phyloP scores from a whole-genome alignment of 2,329 filamentous ascomycete species.

The Delphinella strobiligena region DNA sequence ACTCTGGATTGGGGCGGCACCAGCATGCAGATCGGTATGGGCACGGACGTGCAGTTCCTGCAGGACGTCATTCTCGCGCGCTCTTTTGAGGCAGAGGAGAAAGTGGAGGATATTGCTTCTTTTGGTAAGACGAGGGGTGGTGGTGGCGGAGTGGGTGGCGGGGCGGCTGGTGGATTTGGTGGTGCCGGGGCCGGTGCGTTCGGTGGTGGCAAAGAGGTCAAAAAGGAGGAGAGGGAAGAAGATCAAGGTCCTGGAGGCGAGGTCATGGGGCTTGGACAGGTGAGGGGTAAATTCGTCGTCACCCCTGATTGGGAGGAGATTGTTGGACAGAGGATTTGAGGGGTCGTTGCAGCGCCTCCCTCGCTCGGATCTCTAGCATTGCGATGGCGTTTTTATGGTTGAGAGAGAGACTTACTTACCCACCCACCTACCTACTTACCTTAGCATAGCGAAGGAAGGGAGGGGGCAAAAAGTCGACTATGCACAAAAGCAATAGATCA shows the following conservation, averaged over 20 bases:
- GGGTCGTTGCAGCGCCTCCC: neutral
- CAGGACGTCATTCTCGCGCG: slow-evolving; percentile 44
- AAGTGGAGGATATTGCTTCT: slow-evolving; percentile 11
- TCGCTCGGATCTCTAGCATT: too few species aligned
- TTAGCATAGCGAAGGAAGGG: too few species aligned
- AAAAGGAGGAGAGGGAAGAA: slow-evolving; percentile 12
- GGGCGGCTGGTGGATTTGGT: slow-evolving; percentile 21
- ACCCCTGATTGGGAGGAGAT: slow-evolving; percentile 49
- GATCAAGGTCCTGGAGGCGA: slow-evolving; percentile 24
- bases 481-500: too few species aligned
- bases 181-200: slow-evolving; percentile 9
- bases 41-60: slow-evolving; percentile 43
- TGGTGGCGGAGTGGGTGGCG: slow-evolving; percentile 18
- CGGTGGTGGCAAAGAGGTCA: too few species aligned
- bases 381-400: too few species aligned
- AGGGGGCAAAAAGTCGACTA: too few species aligned
- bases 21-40: slow-evolving; percentile 44
- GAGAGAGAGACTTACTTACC: too few species aligned
- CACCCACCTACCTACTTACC: too few species aligned
- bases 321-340: slow-evolving; percentile 15
- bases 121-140: slow-evolving; percentile 16
- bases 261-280: slow-evolving; percentile 46
- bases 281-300: slow-evolving; percentile 54
- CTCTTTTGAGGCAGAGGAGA: slow-evolving; percentile 16
- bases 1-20: slow-evolving; percentile 53